Conservation (phyloP, 2,329 filamentous ascomycete genomes). For the Fusarium nanum region DNA sequence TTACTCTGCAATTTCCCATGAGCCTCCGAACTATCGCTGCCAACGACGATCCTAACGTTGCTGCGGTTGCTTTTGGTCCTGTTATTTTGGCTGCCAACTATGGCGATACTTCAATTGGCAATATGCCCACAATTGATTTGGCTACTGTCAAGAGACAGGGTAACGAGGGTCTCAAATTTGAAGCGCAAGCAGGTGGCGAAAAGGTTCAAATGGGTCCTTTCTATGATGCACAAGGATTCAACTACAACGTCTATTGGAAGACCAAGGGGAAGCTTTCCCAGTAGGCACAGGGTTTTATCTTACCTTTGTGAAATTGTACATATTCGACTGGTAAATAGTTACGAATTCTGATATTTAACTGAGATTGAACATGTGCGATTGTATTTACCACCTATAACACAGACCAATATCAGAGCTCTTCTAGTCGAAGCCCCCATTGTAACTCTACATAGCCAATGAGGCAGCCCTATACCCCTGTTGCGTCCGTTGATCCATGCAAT, state of each 20-base stretch:
- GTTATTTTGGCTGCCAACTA: constrained; percentile 60
- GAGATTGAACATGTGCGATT: background rate
- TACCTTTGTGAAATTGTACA: background rate
- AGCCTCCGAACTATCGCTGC: constrained; percentile 55
- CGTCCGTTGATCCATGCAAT: background rate
- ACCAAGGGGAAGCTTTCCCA: constrained; percentile 15
- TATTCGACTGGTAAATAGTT: background rate
- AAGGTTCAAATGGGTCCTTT: constrained; percentile 53
- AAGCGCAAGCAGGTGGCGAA: constrained; percentile 48
- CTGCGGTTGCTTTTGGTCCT: constrained; percentile 61
- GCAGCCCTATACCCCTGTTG: background rate
- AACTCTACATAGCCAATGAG: background rate
- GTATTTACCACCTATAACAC: background rate
- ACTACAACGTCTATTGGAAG: constrained; percentile 58
- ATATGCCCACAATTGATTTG: constrained; percentile 49
- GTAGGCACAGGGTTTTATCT: background rate
- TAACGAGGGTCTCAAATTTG: constrained; percentile 47
- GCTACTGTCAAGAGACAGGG: constrained; percentile 44
- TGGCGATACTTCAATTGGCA: constrained; percentile 46
- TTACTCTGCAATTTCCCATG: constrained; percentile 61
- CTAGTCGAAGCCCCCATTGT: background rate
- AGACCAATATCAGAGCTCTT: background rate
- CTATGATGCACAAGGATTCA: constrained; percentile 56
- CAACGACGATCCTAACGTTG: constrained; percentile 59
- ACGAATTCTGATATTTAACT: background rate